phyloP scores from a whole-genome alignment of 345 rosid genomes.

The Zanthoxylum bungeanum region DNA sequence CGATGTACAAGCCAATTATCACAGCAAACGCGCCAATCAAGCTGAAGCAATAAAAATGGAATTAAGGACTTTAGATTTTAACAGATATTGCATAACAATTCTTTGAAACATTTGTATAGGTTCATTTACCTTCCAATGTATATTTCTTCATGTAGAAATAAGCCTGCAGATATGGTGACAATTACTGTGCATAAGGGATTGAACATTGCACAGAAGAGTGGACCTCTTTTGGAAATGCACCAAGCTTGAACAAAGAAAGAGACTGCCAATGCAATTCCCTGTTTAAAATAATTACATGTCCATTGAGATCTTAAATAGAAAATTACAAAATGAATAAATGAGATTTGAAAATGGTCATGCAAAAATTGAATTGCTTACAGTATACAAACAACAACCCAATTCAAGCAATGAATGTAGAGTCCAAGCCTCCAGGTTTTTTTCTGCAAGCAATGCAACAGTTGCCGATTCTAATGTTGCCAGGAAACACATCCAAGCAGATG shows the following conservation, averaged over 20 bases:
- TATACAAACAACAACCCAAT: constrained; percentile 36
- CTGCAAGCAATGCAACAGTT: constrained; percentile 31
- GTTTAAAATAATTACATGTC: background rate
- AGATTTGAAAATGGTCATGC: background rate
- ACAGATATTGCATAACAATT: background rate
- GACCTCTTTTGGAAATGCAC: constrained; percentile 62
- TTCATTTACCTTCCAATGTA: constrained; percentile 48
- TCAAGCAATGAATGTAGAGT: constrained; percentile 37
- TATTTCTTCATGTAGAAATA: constrained; percentile 51
- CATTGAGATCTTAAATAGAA: background rate
- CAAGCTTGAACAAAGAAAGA: constrained; percentile 66
- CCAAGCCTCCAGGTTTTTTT: constrained; percentile 29
- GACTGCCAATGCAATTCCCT: constrained; percentile 50
- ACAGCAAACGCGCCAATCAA: constrained; percentile 54
- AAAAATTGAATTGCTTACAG: constrained; percentile 24
- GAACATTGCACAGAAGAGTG: constrained; percentile 62
- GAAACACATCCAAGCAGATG: constrained; percentile 55
- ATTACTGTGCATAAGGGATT: constrained; percentile 59
- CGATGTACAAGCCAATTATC: constrained; percentile 44
- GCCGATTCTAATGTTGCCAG: constrained; percentile 45
- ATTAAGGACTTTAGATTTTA: background rate
- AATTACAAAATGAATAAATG: background rate
- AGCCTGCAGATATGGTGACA: constrained; percentile 50
- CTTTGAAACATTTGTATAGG: background rate
- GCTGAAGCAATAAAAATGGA: constrained; percentile 24